Evolutionary conservation across 140 eudicot species (phyloP), one percentile per base, ranked within the genome.

Genomic region (Cichorium intybus): DNA sequence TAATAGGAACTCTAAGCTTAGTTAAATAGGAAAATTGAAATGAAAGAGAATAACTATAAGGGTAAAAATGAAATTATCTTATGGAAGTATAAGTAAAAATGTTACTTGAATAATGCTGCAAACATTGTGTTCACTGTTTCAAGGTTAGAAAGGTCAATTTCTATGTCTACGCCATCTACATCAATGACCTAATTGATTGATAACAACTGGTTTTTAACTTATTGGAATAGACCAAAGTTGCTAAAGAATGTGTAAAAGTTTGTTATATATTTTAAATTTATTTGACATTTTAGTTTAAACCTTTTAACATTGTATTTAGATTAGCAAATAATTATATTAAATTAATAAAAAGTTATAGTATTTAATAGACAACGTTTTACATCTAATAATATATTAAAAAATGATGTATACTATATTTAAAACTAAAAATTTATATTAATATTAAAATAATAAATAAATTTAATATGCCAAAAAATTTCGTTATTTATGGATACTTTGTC

Each of bases 1-100:
- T 92, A 87, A 92, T 92, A 54, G 98, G 96, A 69, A 92, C 96
- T 60, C 98, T 96, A 64, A 92, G 84, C 85, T 92, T 92, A 86
- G 96, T 92, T 65, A 65, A 72, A 72, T 56, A 69, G 21, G 64
- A 27, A 69, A 56, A 48, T 41, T 12, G 22, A 80, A 45, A 46
- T 16, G 10, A 39, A 37, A 66, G 50, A 68, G 26, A 47, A 52
- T 28, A 59, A 62, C 29, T 33, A 73, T 27, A 73, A 37, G 1
- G 11, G 23, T 46, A n/a, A 17, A 11, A 43, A 60, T 47, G 75
- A 75, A 11, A 63, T 53, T 50, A 31, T 53, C 24, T 47, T 39
- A 46, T 20, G 48, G 5, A 59, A 5, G 3, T 43, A 48, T 5
- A 47, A 16, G 14, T 28, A n/a, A n/a, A 62, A 65, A 64, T 35